Base-by-base conservation (phyloP, 805 yeast genomes). In the Yamadazyma olivae region DNA sequence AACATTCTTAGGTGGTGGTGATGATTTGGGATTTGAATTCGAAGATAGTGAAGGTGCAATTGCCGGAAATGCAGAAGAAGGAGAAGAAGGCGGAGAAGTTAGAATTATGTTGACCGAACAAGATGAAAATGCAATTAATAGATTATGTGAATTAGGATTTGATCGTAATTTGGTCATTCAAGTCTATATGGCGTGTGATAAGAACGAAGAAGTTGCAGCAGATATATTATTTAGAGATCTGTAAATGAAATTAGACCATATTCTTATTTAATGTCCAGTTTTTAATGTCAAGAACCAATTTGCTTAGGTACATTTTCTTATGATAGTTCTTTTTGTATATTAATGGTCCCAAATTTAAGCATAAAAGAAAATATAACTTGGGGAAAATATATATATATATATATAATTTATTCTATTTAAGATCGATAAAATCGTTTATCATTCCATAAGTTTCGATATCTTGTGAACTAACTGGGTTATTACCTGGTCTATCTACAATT, bases 111-210 rank as follows among this genome's bases (percentile, higher is more conserved):
- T 93, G 39, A 76, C 96, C 6, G 80, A 76, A 38, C 93, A 81
- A 50, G 99, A 93, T 55, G 83, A 84, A 54, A 86, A 74, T 42
- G 96, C 98, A n/a, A 86, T 93, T 46, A 73, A 74, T 44, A 78
- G 99, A 56, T 73, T 93, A 46, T 83, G 95, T 59, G 97, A 85
- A 61, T 72, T 93, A 46, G 99, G 99, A 0, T 93, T 93, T 53
- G 96, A 88, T 48, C 77, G 96, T 48, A 74, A 81, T 48, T 68
- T 83, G 39, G 99, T 86, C 30, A 78, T 89, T 42, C 96, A 90
- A 67, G 95, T 95, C 20, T 93, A 87, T 67, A 81, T 93, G 74
- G 98, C 98, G 27, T 93, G 99, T 63, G 99, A 93, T 54, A 91
- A 89, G 67, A 88, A 93, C 63, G 99, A 93, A 67, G 96, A 91